Percentiles rank a stretch among this genome's conserved stretches.
phyloP scores from a whole-genome alignment of 768 basidiomycete genomes.

The Tylopilus plumbeoviolaceoides region DNA sequence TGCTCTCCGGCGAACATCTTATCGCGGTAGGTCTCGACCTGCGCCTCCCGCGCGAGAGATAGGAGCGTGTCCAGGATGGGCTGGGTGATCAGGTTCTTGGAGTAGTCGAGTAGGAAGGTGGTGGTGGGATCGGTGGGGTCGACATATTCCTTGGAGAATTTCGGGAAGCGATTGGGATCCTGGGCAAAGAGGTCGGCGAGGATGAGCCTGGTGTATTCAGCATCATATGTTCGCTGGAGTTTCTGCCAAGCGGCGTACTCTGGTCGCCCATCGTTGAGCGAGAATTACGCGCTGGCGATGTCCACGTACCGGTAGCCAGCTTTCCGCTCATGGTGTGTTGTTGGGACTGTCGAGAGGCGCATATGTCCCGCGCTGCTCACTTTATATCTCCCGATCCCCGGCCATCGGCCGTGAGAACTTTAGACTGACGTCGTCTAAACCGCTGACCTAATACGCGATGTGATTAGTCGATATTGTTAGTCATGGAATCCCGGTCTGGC shows the following conservation, averaged over 20 bases:
- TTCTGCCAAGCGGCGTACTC: slow-evolving; percentile 90
- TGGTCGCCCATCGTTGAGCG: slow-evolving; percentile 29
- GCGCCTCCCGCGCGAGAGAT: slow-evolving; percentile 77
- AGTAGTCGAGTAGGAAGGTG: slow-evolving; percentile 91
- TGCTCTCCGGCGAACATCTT: slow-evolving; percentile 95
- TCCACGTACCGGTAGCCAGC: slow-evolving; percentile 50
- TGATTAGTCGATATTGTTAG: neutral
- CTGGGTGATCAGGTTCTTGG: slow-evolving; percentile 91
- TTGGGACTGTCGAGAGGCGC: neutral
- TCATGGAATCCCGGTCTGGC: neutral
- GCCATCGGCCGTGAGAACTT: slow-evolving; percentile 23
- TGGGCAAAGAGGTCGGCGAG: slow-evolving; percentile 91
- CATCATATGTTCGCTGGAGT: slow-evolving; percentile 79
- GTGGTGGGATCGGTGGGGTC: slow-evolving; percentile 62
- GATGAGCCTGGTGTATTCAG: slow-evolving; percentile 66
- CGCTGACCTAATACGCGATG: too few species aligned
- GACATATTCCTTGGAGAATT: slow-evolving; percentile 76
- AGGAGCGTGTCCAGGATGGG: slow-evolving; percentile 78
- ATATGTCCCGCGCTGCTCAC: neutral
- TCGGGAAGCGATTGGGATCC: slow-evolving; percentile 83
- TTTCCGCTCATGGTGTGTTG: slow-evolving; percentile 51
- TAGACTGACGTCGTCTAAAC: too few species aligned
- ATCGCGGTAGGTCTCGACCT: slow-evolving; percentile 79
- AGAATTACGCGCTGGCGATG: neutral
- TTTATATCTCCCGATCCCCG: slow-evolving; percentile 14